Conservation (phyloP, 805 yeast genomes). For the Ogataea ganodermae region DNA sequence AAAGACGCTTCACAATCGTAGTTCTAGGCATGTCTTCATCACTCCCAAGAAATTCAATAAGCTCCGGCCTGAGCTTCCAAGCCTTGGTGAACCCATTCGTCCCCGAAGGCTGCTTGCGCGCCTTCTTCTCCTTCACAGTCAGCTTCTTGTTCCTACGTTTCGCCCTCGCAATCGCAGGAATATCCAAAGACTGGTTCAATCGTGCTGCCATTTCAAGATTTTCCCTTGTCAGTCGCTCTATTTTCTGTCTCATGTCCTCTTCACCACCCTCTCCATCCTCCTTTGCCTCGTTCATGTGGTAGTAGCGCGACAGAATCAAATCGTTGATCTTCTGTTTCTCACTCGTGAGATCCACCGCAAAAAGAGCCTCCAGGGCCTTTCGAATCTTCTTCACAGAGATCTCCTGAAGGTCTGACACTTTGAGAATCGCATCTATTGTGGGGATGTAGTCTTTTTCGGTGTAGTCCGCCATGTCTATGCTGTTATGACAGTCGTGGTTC, state of each 20-base stretch:
- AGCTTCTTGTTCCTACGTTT: conserved; percentile 8
- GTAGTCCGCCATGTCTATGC: conserved; percentile 13
- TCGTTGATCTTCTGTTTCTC: conserved; percentile 60
- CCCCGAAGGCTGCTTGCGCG: conserved; percentile 34
- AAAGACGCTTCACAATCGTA: conserved; percentile 65
- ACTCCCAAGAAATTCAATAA: conserved; percentile 51
- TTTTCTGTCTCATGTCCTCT: conserved; percentile 21
- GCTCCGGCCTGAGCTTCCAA: conserved; percentile 49
- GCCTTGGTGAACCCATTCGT: conserved; percentile 43
- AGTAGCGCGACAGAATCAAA: conserved; percentile 59
- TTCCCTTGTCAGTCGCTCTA: conserved; percentile 44
- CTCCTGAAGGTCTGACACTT: conserved; percentile 67
- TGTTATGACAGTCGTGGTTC: no score
- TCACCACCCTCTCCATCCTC: conserved; percentile 16
- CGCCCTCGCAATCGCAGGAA: conserved; percentile 23
- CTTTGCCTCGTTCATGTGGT: conserved; percentile 42
- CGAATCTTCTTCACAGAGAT: conserved; percentile 73
- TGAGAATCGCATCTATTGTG: conserved; percentile 70
- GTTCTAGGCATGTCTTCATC: conserved; percentile 56
- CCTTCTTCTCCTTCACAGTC: conserved; percentile 10
- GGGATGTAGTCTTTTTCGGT: conserved; percentile 46
- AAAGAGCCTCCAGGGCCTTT: conserved; percentile 70
- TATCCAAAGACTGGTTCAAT: conserved; percentile 33
- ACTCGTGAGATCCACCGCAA: conserved; percentile 50
- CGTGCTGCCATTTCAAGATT: conserved; percentile 46